phyloP scores from a whole-genome alignment of 805 yeast species.

The Myxozyma neotropica region DNA sequence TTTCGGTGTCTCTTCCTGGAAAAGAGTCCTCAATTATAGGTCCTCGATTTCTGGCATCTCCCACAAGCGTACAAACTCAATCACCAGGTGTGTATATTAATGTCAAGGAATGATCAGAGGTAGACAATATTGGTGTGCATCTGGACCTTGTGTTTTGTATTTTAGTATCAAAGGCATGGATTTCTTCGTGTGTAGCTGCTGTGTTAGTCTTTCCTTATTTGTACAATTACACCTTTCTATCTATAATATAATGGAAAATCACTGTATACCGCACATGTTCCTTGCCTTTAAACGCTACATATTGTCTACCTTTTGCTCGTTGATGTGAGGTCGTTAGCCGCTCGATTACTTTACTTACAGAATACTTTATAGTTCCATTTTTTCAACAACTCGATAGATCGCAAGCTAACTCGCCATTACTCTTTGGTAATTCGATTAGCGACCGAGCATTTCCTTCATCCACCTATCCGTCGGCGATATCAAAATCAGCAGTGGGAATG shows the following conservation, averaged over 20 bases:
- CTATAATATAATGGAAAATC: not conserved
- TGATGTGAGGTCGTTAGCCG: too few species aligned
- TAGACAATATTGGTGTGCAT: not conserved
- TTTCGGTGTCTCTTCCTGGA: slow-evolving; percentile 4
- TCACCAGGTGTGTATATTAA: slow-evolving; percentile 23
- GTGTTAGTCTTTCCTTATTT: slow-evolving; percentile 3
- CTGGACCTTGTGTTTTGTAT: not conserved
- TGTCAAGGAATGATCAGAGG: slow-evolving; percentile 7
- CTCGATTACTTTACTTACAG: not conserved
- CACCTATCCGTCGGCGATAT: not conserved
- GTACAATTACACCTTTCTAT: slow-evolving; percentile 2
- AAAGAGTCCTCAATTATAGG: slow-evolving; percentile 8
- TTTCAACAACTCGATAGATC: not conserved
- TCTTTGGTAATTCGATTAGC: not conserved
- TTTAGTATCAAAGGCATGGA: not conserved
- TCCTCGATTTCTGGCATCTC: slow-evolving; percentile 1
- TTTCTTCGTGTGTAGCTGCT: not conserved
- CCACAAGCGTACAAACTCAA: slow-evolving; percentile 7
- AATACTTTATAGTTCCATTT: not conserved
- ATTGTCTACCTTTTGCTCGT: not conserved
- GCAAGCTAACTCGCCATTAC: not conserved
- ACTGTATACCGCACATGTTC: not conserved
- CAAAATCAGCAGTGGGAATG: not conserved
- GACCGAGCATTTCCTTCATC: not conserved
- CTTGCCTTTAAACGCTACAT: not conserved